Evolutionary conservation across 225 moss, liverwort and hornwort species (phyloP).

Genomic region (Pseudoscleropodium purum): DNA sequence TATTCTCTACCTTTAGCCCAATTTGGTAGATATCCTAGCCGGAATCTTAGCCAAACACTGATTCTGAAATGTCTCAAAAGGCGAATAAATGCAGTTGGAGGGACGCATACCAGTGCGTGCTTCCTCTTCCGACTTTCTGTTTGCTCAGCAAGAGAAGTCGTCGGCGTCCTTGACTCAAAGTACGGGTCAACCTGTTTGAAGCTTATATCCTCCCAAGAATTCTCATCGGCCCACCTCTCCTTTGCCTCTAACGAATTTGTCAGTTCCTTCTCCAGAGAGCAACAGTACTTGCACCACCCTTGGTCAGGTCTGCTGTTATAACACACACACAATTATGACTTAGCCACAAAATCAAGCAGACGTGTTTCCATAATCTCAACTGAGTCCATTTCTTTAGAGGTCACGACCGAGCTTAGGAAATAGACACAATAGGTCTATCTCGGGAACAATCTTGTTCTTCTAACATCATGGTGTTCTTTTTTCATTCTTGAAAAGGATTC

Average conservation of each 20-base stretch:
- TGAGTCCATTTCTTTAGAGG: not conserved
- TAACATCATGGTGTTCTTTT: too few species aligned
- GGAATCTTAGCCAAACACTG: not conserved
- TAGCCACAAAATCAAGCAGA: not conserved
- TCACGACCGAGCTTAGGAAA: not conserved
- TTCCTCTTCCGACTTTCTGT: conserved; percentile 36
- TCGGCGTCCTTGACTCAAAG: conserved; percentile 12
- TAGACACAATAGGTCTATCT: too few species aligned
- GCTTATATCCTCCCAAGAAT: conserved; percentile 33
- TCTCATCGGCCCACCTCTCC: conserved; percentile 34
- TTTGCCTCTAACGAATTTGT: conserved; percentile 28
- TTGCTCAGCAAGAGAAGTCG: conserved; percentile 13
- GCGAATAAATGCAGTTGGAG: not conserved
- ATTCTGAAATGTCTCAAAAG: not conserved
- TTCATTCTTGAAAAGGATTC: not conserved
- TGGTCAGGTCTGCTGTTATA: conserved; percentile 10
- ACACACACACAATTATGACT: not conserved
- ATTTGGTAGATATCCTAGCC: not conserved
- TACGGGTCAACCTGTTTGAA: conserved; percentile 34
- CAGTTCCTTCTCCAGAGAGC: conserved; percentile 42
- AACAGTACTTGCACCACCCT: conserved; percentile 45
- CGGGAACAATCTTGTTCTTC: not conserved
- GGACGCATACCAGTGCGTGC: conserved; percentile 16
- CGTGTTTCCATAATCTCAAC: not conserved
- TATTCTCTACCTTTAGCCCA: not conserved